phyloP scores from a whole-genome alignment of 2,329 filamentous ascomycete genomes.

The Stemphylium lycopersici region DNA sequence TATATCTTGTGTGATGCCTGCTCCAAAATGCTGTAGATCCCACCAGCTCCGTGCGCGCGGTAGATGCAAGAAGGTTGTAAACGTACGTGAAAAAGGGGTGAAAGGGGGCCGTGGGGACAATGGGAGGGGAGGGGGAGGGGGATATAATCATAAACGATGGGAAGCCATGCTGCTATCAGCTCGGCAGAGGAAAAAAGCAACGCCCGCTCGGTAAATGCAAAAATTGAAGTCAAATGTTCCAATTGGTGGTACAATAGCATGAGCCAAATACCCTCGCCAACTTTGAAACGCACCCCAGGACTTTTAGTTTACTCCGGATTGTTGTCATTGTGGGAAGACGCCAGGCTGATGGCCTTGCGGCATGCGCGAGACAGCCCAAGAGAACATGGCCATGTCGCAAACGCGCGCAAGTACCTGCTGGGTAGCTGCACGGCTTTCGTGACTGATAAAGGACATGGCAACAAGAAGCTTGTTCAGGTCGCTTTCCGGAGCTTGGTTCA shows the following conservation, averaged over 20 bases:
- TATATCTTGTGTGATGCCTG: slow-evolving; percentile 18
- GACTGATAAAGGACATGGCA: slow-evolving; percentile 56
- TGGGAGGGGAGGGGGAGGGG: too few species aligned
- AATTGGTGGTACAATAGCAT: slow-evolving; percentile 1
- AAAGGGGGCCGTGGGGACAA: neutral
- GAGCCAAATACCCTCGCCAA: neutral
- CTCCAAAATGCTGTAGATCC: slow-evolving; percentile 10
- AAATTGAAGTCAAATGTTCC: neutral
- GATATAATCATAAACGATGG: slow-evolving; percentile 12
- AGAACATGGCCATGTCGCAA: slow-evolving; percentile 56
- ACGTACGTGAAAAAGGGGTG: neutral
- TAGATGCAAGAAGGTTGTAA: slow-evolving; percentile 2
- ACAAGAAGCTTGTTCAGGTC: slow-evolving; percentile 54
- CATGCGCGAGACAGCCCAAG: slow-evolving; percentile 48
- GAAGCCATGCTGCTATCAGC: neutral
- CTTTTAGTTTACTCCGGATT: neutral
- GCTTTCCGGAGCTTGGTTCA: slow-evolving; percentile 42
- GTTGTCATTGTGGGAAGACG: slow-evolving; percentile 9
- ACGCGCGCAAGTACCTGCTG: slow-evolving; percentile 57
- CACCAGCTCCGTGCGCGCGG: slow-evolving; percentile 12
- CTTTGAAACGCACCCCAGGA: neutral
- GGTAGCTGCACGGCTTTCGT: slow-evolving; percentile 53
- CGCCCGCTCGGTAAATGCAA: slow-evolving; percentile 14
- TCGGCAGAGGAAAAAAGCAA: neutral
- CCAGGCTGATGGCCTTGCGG: slow-evolving; percentile 8